Evolutionary conservation across 805 yeast genomes (phyloP).

Genomic region (Suhomyces vadensis): DNA sequence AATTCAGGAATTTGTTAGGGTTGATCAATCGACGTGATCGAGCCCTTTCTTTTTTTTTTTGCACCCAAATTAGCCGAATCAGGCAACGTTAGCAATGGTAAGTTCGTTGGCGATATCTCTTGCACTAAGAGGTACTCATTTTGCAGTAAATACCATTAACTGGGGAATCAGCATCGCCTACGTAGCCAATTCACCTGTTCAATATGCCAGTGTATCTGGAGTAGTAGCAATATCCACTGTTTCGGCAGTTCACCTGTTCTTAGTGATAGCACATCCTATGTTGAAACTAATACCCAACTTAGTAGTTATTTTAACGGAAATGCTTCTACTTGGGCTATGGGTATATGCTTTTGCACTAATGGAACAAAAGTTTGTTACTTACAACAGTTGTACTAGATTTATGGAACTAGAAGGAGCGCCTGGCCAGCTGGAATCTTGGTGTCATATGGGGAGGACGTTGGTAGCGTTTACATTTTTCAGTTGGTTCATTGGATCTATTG

Average conservation of each 20-base stretch:
- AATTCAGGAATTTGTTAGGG: too few relatives aligned
- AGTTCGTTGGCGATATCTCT: conserved; percentile 9
- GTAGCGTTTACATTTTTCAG: conserved; percentile 12
- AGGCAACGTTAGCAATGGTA: neutral
- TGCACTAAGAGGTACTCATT: conserved; percentile 7
- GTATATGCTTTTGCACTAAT: conserved; percentile 8
- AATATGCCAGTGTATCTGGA: conserved; percentile 4
- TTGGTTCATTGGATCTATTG: conserved; percentile 7
- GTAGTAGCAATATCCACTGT: conserved; percentile 8
- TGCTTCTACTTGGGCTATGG: conserved; percentile 10
- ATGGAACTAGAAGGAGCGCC: neutral
- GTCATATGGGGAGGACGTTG: conserved; percentile 10
- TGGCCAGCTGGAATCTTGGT: conserved; percentile 2
- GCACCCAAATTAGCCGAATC: conserved; percentile 4
- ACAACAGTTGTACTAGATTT: conserved; percentile 8
- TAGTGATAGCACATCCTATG: conserved; percentile 7
- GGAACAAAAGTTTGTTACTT: conserved; percentile 6
- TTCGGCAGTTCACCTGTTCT: conserved; percentile 5
- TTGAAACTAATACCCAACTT: conserved; percentile 7
- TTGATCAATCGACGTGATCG: too few relatives aligned
- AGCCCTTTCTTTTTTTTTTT: conserved; percentile 1
- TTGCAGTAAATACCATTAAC: conserved; percentile 7
- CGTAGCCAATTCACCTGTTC: neutral
- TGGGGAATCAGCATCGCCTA: conserved; percentile 6
- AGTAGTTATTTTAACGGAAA: conserved; percentile 7